Conservation (phyloP, 208 protist genomes). For the Trypanosoma scelopori region DNA sequence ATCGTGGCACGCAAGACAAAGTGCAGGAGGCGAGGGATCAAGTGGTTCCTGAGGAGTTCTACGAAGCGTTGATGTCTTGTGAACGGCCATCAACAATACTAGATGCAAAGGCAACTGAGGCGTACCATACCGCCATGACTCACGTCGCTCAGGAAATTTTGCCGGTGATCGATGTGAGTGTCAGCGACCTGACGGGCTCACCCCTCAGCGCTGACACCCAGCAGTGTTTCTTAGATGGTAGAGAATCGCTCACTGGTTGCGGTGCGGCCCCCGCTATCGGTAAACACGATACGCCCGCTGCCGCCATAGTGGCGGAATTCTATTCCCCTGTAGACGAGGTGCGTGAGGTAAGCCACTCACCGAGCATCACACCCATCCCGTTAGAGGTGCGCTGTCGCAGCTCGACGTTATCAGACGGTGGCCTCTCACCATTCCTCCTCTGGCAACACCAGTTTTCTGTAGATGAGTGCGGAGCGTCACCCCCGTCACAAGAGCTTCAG, state of each 20-base stretch:
- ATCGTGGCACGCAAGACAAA: background rate
- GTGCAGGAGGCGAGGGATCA: no score
- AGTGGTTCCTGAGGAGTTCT: no score
- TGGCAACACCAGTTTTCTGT: background rate
- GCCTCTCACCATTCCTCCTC: background rate
- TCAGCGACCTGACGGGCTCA: constrained; percentile 19
- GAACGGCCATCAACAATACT: background rate
- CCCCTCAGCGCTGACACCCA: background rate
- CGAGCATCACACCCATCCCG: background rate
- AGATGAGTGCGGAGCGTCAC: background rate
- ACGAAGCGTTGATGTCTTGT: no score
- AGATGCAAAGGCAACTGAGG: background rate
- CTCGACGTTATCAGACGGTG: background rate
- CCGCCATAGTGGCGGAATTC: background rate
- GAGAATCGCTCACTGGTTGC: no score
- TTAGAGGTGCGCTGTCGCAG: background rate
- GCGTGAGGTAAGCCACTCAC: background rate
- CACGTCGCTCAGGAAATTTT: no score
- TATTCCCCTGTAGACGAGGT: constrained; percentile 1
- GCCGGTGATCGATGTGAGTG: constrained; percentile 14
- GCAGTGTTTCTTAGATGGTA: background rate
- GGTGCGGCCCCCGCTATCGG: no score
- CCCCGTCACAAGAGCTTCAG: no score
- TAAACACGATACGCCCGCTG: background rate
- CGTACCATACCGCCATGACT: background rate